phyloP scores from a whole-genome alignment of 106 monocot species.

The Agapanthus africanus region DNA sequence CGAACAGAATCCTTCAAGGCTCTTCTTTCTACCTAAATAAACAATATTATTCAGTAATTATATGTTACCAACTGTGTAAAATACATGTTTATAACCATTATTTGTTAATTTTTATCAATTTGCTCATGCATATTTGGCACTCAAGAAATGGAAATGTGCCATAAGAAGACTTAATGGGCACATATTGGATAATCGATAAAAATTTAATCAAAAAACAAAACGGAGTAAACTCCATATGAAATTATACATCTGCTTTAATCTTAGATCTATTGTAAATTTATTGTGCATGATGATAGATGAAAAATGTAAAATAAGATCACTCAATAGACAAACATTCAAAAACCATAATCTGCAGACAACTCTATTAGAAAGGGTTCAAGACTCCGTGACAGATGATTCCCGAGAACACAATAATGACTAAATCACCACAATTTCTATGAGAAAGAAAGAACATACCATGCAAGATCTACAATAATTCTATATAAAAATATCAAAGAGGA shows the following conservation, averaged over 20 bases:
- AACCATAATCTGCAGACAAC: too few species aligned
- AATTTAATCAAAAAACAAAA: background rate
- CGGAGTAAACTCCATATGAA: background rate
- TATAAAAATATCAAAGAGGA: background rate
- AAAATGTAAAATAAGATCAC: background rate
- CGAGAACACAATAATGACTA: too few species aligned
- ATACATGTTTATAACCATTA: background rate
- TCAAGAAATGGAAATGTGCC: background rate
- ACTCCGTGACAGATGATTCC: too few species aligned
- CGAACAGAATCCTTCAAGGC: conserved; percentile 88
- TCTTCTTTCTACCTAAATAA: conserved; percentile 71
- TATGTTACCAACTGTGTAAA: background rate
- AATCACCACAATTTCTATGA: too few species aligned
- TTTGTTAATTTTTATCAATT: background rate
- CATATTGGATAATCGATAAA: too few species aligned
- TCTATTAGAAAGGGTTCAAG: too few species aligned
- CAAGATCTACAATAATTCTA: too few species aligned
- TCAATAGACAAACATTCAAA: too few species aligned
- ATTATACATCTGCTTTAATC: too few species aligned
- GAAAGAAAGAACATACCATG: too few species aligned
- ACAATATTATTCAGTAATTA: background rate
- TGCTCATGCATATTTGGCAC: background rate
- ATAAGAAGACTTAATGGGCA: too few species aligned
- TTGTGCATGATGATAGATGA: background rate
- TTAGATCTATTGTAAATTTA: too few species aligned